A percentile compares a stretch with the other conserved stretches of the same genome.
These are phyloP conservation scores for Penicillium cosmopolitanum DNA, from an alignment of 495 filamentous ascomycete genomes.

Conservation along the genomic window DNA sequence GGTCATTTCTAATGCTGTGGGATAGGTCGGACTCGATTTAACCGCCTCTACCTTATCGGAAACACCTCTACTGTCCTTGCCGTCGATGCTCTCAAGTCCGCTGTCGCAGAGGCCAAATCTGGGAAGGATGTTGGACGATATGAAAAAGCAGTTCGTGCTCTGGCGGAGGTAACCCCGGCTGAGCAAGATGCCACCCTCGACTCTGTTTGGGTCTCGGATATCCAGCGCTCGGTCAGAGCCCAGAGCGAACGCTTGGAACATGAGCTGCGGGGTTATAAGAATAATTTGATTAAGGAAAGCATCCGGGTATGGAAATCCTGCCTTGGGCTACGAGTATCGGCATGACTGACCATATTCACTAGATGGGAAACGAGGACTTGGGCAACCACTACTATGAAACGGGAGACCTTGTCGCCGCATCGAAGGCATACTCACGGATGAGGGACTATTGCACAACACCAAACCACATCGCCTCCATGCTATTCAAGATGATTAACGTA, in stretches of 20 bases:
- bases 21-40: conserved; percentile 71
- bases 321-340: neutral
- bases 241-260: conserved; percentile 75
- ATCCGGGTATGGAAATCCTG: conserved; percentile 68
- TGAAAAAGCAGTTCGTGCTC: conserved; percentile 64
- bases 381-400: conserved; percentile 68
- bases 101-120: conserved; percentile 73
- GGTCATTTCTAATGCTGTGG: neutral
- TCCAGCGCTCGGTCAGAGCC: conserved; percentile 61
- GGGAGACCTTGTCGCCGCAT: conserved; percentile 63
- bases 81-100: conserved; percentile 78
- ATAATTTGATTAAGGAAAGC: conserved; percentile 97
- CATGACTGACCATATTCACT: conserved; percentile 13
- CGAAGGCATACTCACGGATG: conserved; percentile 73
- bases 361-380: conserved; percentile 81
- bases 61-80: conserved; percentile 74
- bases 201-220: conserved; percentile 67
- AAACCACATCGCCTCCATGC: conserved; percentile 73
- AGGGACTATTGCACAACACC: conserved; percentile 72
- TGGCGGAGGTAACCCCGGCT: conserved; percentile 62
- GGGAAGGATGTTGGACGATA: conserved; percentile 77
- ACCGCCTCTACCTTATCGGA: conserved; percentile 82
- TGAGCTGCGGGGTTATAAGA: conserved; percentile 92
- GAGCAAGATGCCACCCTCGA: conserved; percentile 73
- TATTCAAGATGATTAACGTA: conserved; percentile 67